Conservation (phyloP, 345 rosid species). For the Abelmoschus esculentus region DNA sequence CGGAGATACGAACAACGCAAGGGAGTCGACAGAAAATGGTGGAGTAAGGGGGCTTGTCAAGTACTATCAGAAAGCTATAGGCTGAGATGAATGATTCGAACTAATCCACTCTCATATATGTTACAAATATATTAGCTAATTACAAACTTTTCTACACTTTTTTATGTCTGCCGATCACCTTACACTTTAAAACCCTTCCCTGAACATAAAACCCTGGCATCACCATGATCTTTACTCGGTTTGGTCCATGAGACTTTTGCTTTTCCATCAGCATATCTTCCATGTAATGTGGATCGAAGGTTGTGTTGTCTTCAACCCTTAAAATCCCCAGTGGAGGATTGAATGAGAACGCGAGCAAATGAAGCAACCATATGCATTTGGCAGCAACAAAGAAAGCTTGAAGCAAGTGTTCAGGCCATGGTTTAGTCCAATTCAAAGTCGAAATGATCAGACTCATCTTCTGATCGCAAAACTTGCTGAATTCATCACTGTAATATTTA, state of each 20-base stretch:
- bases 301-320: constrained; percentile 72
- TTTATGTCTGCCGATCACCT: constrained; percentile 83
- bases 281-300: constrained; percentile 69
- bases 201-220: constrained; percentile 91
- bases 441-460: constrained; percentile 84
- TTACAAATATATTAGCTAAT: background rate
- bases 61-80: constrained; percentile 22
- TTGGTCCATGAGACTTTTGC: constrained; percentile 39
- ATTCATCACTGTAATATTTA: constrained; percentile 88
- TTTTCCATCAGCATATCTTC: constrained; percentile 71
- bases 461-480: constrained; percentile 93
- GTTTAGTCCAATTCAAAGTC: constrained; percentile 70
- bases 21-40: too few species aligned
- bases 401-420: constrained; percentile 88
- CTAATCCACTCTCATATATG: too few species aligned
- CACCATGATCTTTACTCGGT: constrained; percentile 79
- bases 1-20: too few species aligned
- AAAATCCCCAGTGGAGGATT: constrained; percentile 59
- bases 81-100: constrained; percentile 53
- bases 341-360: constrained; percentile 90
- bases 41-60: too few species aligned
- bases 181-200: constrained; percentile 71
- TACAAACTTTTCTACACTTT: constrained; percentile 24
- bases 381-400: constrained; percentile 88
- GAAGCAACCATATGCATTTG: constrained; percentile 91